Evolutionary conservation across 768 basidiomycete species (phyloP).

Genomic region (Royoungia palumana): DNA sequence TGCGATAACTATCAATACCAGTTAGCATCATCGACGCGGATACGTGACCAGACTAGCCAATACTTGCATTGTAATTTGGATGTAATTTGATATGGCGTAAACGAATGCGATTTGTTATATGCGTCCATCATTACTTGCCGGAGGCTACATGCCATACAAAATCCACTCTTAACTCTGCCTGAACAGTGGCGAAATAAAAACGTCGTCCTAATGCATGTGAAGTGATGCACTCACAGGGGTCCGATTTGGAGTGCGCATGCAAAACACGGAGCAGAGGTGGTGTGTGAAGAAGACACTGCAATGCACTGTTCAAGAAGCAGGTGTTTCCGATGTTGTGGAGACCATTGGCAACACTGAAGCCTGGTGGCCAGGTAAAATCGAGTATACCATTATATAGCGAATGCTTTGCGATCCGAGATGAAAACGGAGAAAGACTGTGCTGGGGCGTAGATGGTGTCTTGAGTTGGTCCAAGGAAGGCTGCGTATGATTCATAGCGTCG

Average conservation of each 20-base stretch:
- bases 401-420: constrained; percentile 27
- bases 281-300: constrained; percentile 93
- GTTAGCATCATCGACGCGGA: constrained; percentile 4
- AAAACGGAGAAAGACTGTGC: constrained; percentile 20
- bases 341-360: constrained; percentile 52
- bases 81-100: constrained; percentile 64
- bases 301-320: constrained; percentile 92
- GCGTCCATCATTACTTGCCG: constrained; percentile 53
- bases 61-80: constrained; percentile 66
- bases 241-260: constrained; percentile 42
- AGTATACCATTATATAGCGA: constrained; percentile 53
- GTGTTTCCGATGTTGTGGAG: constrained; percentile 88
- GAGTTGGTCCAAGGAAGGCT: constrained; percentile 18
- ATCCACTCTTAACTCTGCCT: constrained; percentile 46
- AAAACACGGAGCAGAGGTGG: constrained; percentile 75
- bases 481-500: constrained; percentile 1
- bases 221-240: constrained; percentile 53
- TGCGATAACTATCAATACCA: constrained; percentile 65
- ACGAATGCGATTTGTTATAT: constrained; percentile 44
- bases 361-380: constrained; percentile 60
- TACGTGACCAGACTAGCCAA: neutral
- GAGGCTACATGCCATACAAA: constrained; percentile 81
- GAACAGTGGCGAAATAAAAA: constrained; percentile 8
- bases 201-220: neutral
- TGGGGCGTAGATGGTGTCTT: constrained; percentile 26